Percentiles rank a stretch among this genome's conserved stretches.
Conservation (phyloP, 106 monocot genomes). For the Alisma plantagoaquatica region DNA sequence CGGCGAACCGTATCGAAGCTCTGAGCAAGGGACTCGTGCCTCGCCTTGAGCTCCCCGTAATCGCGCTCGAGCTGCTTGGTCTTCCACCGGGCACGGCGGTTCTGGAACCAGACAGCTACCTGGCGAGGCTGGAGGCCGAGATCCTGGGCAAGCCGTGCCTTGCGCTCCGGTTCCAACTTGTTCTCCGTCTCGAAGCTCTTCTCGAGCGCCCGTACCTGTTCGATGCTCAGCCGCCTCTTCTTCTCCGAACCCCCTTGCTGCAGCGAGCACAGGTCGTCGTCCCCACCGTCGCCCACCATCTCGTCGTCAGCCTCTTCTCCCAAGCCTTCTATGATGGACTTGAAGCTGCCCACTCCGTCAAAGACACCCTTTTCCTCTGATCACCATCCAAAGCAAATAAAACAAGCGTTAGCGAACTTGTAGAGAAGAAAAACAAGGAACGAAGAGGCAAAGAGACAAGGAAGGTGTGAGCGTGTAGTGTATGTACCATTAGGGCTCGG, state of each 20-base stretch:
- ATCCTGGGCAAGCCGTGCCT: conserved; percentile 59
- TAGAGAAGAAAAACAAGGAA: background rate
- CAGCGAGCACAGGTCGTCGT: conserved; percentile 5
- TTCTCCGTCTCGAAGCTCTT: conserved; percentile 79
- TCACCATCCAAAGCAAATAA: background rate
- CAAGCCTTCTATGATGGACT: conserved; percentile 9
- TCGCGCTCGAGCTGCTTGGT: conserved; percentile 88
- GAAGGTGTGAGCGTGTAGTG: conserved; percentile 3
- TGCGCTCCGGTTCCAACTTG: conserved; percentile 79
- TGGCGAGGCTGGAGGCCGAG: conserved; percentile 80
- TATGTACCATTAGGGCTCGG: no score
- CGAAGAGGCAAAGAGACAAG: background rate
- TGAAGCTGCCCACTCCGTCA: conserved; percentile 6
- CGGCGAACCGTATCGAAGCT: conserved; percentile 30
- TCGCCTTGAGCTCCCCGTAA: conserved; percentile 39
- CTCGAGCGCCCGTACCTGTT: conserved; percentile 67
- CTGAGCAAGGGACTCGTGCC: conserved; percentile 32
- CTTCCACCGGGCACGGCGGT: conserved; percentile 90
- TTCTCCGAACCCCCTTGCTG: conserved; percentile 27
- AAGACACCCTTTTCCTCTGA: conserved; percentile 14
- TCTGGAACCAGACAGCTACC: conserved; percentile 96
- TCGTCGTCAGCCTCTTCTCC: conserved; percentile 29
- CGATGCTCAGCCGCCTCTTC: conserved; percentile 57
- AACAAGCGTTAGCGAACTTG: background rate
- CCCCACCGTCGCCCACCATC: conserved; percentile 10